phyloP scores from a whole-genome alignment of 805 yeast species.

The Clavispora asparagi region DNA sequence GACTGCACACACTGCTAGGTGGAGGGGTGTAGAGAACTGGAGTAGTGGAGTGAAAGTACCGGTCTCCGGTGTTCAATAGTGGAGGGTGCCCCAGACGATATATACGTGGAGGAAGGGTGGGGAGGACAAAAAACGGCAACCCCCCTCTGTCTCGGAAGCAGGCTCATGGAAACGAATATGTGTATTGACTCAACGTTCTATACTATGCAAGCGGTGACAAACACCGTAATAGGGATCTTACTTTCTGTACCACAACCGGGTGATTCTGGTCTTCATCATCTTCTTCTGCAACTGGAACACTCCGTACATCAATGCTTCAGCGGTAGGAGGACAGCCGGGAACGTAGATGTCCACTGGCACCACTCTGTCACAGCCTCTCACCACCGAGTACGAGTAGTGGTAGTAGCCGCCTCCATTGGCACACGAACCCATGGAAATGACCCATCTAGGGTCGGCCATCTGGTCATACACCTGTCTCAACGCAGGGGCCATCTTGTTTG shows the following conservation, averaged over 20 bases:
- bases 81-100: no score
- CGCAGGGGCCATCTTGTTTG: conserved; percentile 93
- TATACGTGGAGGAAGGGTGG: no score
- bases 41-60: no score
- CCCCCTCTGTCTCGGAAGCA: no score
- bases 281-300: conserved; percentile 85
- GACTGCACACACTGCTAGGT: no score
- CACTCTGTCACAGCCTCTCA: conserved; percentile 83
- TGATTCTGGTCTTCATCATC: conserved; percentile 76
- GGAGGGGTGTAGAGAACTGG: no score
- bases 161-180: background rate
- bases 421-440: conserved; percentile 89
- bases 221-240: conserved; percentile 9
- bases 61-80: no score
- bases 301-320: conserved; percentile 89
- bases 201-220: conserved; percentile 11
- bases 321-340: conserved; percentile 91
- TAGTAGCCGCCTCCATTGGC: conserved; percentile 94
- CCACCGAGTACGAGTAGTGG: conserved; percentile 84
- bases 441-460: conserved; percentile 95
- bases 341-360: conserved; percentile 88
- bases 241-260: conserved; percentile 81
- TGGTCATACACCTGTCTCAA: conserved; percentile 89
- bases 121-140: no score
- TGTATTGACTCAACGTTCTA: conserved; percentile 1